Evolutionary conservation across 2,329 filamentous ascomycete genomes (phyloP), one percentile per base, ranked within the genome.

Genomic region (Nannizzia gypsea): DNA sequence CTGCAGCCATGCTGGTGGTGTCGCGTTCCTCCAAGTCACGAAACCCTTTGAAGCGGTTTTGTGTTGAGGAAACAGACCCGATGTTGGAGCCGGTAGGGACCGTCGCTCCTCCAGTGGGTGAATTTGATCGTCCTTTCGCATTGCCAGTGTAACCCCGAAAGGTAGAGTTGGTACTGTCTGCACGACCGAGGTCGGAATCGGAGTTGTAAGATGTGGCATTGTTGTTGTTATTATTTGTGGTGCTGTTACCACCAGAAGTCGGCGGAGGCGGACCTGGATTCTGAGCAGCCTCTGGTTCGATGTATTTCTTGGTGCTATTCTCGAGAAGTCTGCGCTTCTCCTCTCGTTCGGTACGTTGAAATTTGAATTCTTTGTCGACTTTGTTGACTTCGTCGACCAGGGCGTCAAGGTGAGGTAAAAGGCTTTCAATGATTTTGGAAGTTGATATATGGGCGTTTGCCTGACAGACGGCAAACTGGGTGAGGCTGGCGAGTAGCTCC

Each of bases 281-380:
- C 60, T 78, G 74, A 20, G 80, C 72, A 56, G 79, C 80, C 58
- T 90, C 87, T 8, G 86, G 83, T 66, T 91, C 88, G 52, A 83
- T 78, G 69, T 88, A 89, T 6, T 81, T 77, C 59, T 85, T 84
- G 63, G 87, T 91, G 71, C 86, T 92, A 76, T 93, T 96, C 73
- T 99, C 93, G 11, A 99, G 76, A 17, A 88, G 82, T 59, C 93
- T 82, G 60, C 95, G 82, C 76, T 97, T 96, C 73, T 97, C 93
- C 71, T 99, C 93, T 44, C 93, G 83, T 71, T 97, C 93, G n/a
- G 89, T 89, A 58, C 91, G 82, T 69, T 96, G 90, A 61, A 97
- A 89, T 69, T 96, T 90, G 69, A 93, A 99, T 69, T 97, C 92
- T 72, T 97, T 96, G 71, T 97, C 91, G 24, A 90, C 90, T 67